Percentiles rank a stretch among this genome's conserved stretches.
Evolutionary conservation across 192 early-diverging fungal species (phyloP).

Genomic region (Gaertneriomyces semiglobifer): DNA sequence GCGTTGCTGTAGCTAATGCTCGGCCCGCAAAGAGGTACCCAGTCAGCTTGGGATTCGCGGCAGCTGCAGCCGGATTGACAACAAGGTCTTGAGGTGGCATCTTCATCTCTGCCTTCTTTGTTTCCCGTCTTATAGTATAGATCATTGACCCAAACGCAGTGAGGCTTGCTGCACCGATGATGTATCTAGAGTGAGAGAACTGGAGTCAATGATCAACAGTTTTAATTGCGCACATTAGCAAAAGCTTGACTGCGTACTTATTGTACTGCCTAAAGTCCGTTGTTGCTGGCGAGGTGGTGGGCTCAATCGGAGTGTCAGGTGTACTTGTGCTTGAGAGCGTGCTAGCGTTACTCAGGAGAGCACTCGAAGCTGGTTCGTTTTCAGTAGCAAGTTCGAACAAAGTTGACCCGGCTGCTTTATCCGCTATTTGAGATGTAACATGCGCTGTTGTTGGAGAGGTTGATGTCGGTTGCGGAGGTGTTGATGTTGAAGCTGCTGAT

Average conservation of each 20-base stretch:
- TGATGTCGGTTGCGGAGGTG: too few relatives aligned
- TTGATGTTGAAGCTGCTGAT: too few relatives aligned
- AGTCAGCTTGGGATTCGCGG: slow-evolving; percentile 41
- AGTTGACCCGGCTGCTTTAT: too few relatives aligned
- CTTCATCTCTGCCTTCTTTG: slow-evolving; percentile 17
- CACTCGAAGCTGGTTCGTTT: too few relatives aligned
- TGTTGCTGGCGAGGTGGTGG: too few relatives aligned
- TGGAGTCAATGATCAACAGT: background rate
- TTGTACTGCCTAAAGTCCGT: slow-evolving; percentile 1
- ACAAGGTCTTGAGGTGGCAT: slow-evolving; percentile 31
- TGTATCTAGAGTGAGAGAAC: slow-evolving; percentile 8
- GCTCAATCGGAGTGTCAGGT: too few relatives aligned
- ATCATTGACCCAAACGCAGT: slow-evolving; percentile 20
- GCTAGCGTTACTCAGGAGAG: too few relatives aligned
- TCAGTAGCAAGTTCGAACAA: too few relatives aligned
- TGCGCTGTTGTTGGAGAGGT: too few relatives aligned
- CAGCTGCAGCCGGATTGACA: slow-evolving; percentile 21
- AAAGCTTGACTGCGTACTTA: background rate
- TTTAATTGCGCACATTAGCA: background rate
- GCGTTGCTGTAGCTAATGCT: slow-evolving; percentile 39
- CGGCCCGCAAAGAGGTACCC: slow-evolving; percentile 49
- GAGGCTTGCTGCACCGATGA: slow-evolving; percentile 24
- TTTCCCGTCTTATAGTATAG: slow-evolving; percentile 25
- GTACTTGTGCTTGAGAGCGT: too few relatives aligned
- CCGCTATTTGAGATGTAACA: too few relatives aligned